Conservation (phyloP, 2,329 filamentous ascomycete species). For the Ophiocordyceps sinensis region DNA sequence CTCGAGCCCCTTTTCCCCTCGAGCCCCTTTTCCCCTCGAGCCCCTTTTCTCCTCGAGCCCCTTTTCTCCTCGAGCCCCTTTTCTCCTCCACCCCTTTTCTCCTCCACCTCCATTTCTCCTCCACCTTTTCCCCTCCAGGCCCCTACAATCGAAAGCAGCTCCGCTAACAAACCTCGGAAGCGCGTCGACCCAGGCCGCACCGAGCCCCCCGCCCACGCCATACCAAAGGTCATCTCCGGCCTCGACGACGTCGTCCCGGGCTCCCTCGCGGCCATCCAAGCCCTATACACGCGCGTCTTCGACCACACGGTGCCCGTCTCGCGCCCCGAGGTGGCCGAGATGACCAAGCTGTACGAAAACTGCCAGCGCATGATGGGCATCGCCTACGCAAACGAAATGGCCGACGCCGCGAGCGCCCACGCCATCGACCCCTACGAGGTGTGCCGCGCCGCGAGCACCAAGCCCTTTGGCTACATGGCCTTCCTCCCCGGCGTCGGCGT, state of each 20-base stretch:
- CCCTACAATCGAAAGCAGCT: no score
- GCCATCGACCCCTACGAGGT: constrained; percentile 25
- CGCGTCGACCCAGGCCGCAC: constrained; percentile 36
- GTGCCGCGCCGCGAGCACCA: neutral
- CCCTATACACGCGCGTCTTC: constrained; percentile 31
- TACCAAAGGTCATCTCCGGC: constrained; percentile 40
- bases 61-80: no score
- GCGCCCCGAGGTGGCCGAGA: constrained; percentile 38
- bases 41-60: no score
- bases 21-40: no score
- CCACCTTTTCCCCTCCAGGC: no score
- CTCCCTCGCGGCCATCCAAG: constrained; percentile 27
- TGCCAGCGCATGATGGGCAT: constrained; percentile 41
- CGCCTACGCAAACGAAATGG: constrained; percentile 41
- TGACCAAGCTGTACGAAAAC: constrained; percentile 44
- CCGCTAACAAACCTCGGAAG: no score
- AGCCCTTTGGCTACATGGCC: neutral
- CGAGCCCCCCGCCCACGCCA: constrained; percentile 22
- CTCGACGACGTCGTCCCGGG: constrained; percentile 30
- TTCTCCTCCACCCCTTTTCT: no score
- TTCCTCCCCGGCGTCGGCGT: neutral
- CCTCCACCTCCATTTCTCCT: no score
- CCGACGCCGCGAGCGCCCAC: constrained; percentile 30
- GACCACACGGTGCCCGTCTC: constrained; percentile 32
- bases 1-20: no score